Percentiles rank a stretch among this genome's conserved stretches.
Evolutionary conservation across 306 rosid species (phyloP).

Genomic region (Corylus americana): DNA sequence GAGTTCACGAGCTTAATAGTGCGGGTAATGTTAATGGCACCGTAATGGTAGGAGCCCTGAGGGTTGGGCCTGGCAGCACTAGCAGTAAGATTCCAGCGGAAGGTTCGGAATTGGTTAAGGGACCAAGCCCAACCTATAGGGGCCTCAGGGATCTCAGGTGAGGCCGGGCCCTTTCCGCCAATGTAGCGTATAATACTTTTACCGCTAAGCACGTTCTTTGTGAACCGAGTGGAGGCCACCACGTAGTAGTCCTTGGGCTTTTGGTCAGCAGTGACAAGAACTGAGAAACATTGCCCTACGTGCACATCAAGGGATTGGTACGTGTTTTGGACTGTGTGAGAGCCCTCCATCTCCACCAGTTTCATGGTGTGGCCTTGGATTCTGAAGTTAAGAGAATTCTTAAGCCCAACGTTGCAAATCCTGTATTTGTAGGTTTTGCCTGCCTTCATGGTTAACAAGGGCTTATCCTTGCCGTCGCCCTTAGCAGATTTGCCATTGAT

Average conservation of each 20-base stretch:
- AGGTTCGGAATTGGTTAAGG: constrained; percentile 76
- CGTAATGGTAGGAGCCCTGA: constrained; percentile 85
- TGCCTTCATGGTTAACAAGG: constrained; percentile 69
- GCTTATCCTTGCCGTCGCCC: constrained; percentile 58
- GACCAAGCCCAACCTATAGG: constrained; percentile 94
- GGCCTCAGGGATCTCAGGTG: constrained; percentile 50
- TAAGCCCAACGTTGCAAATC: constrained; percentile 73
- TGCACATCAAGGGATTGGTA: constrained; percentile 80
- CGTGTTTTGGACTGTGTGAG: constrained; percentile 67
- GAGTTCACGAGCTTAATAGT: constrained; percentile 64
- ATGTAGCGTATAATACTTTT: constrained; percentile 61
- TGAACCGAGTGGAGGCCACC: constrained; percentile 74
- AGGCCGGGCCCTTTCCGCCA: constrained; percentile 54
- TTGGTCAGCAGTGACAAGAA: constrained; percentile 69
- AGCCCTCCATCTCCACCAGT: constrained; percentile 84
- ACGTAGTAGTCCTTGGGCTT: constrained; percentile 68
- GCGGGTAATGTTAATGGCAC: constrained; percentile 66
- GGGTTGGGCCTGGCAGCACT: constrained; percentile 96
- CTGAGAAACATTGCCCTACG: constrained; percentile 61
- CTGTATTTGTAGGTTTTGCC: constrained; percentile 79
- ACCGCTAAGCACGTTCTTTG: constrained; percentile 34
- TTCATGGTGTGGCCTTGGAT: constrained; percentile 68
- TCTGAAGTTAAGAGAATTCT: constrained; percentile 66
- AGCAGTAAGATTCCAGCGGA: constrained; percentile 84
- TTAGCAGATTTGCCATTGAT: constrained; percentile 65